Evolutionary conservation across 352 stramenopile species (phyloP), one percentile per base, ranked within the genome.

Genomic region (Pythium guiyangense): DNA sequence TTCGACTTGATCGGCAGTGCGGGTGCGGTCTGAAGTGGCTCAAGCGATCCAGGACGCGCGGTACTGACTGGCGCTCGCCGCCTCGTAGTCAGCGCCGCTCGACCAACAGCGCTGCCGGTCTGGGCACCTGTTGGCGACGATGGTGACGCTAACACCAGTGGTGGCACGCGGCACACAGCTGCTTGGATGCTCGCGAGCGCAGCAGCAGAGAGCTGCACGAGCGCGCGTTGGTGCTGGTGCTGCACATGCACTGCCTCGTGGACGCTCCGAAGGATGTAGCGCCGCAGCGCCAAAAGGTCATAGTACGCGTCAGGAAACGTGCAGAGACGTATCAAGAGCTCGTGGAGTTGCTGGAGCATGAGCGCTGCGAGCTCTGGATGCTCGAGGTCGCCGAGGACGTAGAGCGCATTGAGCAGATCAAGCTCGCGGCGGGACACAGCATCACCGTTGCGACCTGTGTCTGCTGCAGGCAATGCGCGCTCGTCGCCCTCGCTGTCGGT

Each of bases 251-350:
- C 66, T 0, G 78, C 77, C 4, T 84, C 77, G 44, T 85, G 72
- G 39, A 92, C 72, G 27, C 69, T 80, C 0, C 71, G 67, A 34
- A 93, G 61, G 48, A 93, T 80, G 31, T 84, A 69, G 0, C 70
- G 63, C 1, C 76, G 65, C 27, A 91, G 61, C 25, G 67, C 64
- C 4, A 90, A 66, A 5, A 88, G 58, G 9, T 80, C 70, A 20
- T 79, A 82, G 12, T 87, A 63, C 42, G 83, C 69, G 60, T 92
- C 79, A 0, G 71, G 59, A 29, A 88, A 79, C 20, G 57, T 50
- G 29, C 75, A 88, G 1, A 64, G 29, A 2, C 59, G 61, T n/a
- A 61, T 46, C 22, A 93, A 63, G 15, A 69, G 57, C 6, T 79
- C 64, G 6, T 80, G 70, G 1, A 93, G 61, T 17, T 82, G 71